Base-by-base conservation (phyloP, 495 filamentous ascomycete genomes). In the Aspergillus heteromorphus region DNA sequence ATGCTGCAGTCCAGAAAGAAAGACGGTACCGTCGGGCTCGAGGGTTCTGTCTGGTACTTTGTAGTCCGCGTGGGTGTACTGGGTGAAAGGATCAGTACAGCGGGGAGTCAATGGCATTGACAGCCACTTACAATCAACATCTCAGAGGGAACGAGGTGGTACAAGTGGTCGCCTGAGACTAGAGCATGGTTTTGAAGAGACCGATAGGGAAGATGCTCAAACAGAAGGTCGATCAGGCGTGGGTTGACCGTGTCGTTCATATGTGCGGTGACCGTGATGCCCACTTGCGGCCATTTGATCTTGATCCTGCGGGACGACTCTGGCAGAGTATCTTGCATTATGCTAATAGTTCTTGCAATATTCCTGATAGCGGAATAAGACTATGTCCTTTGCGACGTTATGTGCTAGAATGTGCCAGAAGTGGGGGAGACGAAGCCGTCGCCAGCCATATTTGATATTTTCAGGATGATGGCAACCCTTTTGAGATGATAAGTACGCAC, bases 21-120 rank as follows among this genome's bases (percentile, higher is more conserved):
- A 58, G 1, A 58, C 51, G 2, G 56, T 54, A 6, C 56, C 56
- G 31, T 58, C 56, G 17, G 56, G 51, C 40, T 54, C 56, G 0
- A 23, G n/a, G 3, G 51, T 20, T 40, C 56, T 45, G 18, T 58
- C 47, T 1, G 56, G 51, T 1, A 30, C 17, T 31, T 54, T 58
- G 45, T 50, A 29, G 1, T 54, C 25, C 2, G 51, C 23, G 11
- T 40, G 13, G 5, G 56, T 58, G 51, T 58, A 58, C 51, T 58
- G 11, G 9, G n/a, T 21, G 13, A 4, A 36, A 10, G 2, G 18
- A 40, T 1, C 1, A 41, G 29, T 45, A 31, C 3, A 1, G 10
- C 2, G 13, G 10, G 49, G 25, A 7, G 16, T n/a, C n/a, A 18
- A 42, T 14, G 1, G 2, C 8, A 7, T 7, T 17, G 16, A 4